Evolutionary conservation across 2,329 filamentous ascomycete species (phyloP).

Genomic region (Ilyonectria mors-panacis): DNA sequence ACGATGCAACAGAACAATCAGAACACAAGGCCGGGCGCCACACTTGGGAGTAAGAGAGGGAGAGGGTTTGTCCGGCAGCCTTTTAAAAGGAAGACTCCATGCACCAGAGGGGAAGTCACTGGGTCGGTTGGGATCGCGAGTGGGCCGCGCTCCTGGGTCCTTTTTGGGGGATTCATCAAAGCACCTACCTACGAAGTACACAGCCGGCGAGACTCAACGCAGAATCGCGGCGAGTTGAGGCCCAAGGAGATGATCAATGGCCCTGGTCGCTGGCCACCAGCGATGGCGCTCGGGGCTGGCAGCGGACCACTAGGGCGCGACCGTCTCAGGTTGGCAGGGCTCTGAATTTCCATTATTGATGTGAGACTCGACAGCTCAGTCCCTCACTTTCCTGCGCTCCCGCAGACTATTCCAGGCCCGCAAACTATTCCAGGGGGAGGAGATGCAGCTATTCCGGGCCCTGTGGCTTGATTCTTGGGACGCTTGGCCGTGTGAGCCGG

Average conservation of each 20-base stretch:
- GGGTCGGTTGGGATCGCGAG: constrained; percentile 11
- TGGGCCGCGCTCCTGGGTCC: constrained; percentile 23
- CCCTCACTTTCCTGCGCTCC: neutral
- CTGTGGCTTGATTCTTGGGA: constrained; percentile 23
- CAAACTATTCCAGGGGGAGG: neutral
- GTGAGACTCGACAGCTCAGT: constrained; percentile 13
- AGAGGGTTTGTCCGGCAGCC: neutral
- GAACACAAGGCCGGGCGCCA: constrained; percentile 3
- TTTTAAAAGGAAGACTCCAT: constrained; percentile 19
- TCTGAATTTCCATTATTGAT: constrained; percentile 21
- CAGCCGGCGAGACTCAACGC: constrained; percentile 21
- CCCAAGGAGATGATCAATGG: constrained; percentile 21
- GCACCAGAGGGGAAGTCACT: constrained; percentile 12
- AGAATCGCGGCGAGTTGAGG: constrained; percentile 32
- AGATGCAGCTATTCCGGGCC: constrained; percentile 6
- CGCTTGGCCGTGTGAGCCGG: constrained; percentile 14
- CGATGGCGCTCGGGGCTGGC: constrained; percentile 16
- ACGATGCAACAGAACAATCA: constrained; percentile 7
- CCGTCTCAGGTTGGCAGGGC: constrained; percentile 35
- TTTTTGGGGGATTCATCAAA: constrained; percentile 20
- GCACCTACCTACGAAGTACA: constrained; percentile 5
- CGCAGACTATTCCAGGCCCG: neutral
- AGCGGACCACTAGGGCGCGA: constrained; percentile 30
- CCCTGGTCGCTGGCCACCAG: constrained; percentile 9
- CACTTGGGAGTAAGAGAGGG: neutral